Base-by-base conservation (phyloP, 2,329 filamentous ascomycete genomes). In the Cladophialophora bantiana region DNA sequence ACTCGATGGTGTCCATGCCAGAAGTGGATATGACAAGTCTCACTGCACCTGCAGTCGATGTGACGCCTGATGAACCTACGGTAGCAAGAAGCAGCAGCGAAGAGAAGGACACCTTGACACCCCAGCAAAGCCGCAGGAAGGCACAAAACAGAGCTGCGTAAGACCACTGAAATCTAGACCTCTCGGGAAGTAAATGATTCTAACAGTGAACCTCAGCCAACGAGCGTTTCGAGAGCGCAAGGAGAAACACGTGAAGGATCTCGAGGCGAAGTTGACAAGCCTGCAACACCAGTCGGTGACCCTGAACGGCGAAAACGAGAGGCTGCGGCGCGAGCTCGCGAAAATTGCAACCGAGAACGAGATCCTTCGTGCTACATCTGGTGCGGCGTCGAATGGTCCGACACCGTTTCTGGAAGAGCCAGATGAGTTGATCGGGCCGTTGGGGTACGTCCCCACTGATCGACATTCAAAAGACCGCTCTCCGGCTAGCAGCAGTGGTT, bases 181-280 rank as follows among this genome's bases (percentile, higher is more conserved):
- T 50, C 10, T 26, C 15, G 20, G 13, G 15, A 7, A 26, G n/a
- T 55, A 36, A 38, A 35, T 35, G 6, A 54, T 56, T 59, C 65
- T 67, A 53, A 67, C 57, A 6, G 10, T 57, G 45, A 56, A 6
- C 26, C 20, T 35, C 66, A 97, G 94, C 56, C 95, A 98, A 84
- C 90, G 94, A 73, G 94, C 95, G 36, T 98, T 98, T 78, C 92
- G 94, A 68, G 94, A 98, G 79, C 90, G 94, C 73, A 98, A 98
- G 79, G 94, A 98, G 78, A 90, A 89, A 65, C 94, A 96, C 75
- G 93, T 98, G 69, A 94, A 94, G 77, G 93, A 98, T 68, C 89
- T 98, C 31, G 94, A 98, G 79, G 87, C 88, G 65, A 95, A 96
- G 77, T 88, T 98, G 34, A 89, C 87, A 58, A 85, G 83, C 57